A percentile compares a stretch with the other conserved stretches of the same genome.
phyloP scores from a whole-genome alignment of 2,329 filamentous ascomycete genomes.

The Diplocarpon rosae region DNA sequence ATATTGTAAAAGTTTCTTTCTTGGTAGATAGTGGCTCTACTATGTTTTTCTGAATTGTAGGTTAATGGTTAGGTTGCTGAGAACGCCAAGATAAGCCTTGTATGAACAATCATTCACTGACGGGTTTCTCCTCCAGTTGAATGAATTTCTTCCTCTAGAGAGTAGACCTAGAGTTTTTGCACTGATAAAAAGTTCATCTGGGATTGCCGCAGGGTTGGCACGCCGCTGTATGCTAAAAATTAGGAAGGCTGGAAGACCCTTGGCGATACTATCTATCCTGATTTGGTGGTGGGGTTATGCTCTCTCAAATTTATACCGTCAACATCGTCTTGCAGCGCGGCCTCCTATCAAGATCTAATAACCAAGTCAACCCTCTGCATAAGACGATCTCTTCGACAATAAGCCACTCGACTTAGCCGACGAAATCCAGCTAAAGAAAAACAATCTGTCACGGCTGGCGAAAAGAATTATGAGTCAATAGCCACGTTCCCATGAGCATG shows the following conservation, averaged over 20 bases:
- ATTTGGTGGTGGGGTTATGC: slow-evolving; percentile 7
- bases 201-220: too few species aligned
- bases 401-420: not conserved
- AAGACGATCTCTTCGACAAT: not conserved
- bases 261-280: not conserved
- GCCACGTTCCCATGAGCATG: slow-evolving; percentile 19
- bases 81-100: too few species aligned
- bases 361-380: not conserved
- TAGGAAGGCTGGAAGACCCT: not conserved
- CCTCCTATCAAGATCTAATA: not conserved
- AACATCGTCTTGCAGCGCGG: not conserved
- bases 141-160: too few species aligned
- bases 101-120: too few species aligned
- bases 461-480: slow-evolving; percentile 23
- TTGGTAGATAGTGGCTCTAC: too few species aligned
- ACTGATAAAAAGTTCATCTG: too few species aligned
- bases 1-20: not conserved
- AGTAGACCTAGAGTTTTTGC: too few species aligned
- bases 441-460: not conserved
- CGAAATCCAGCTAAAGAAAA: too few species aligned
- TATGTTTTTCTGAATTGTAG: too few species aligned
- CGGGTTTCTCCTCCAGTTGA: too few species aligned
- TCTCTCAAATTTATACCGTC: slow-evolving; percentile 3
- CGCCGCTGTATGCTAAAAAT: too few species aligned
- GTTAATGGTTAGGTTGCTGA: not conserved